Evolutionary conservation across 768 basidiomycete genomes (phyloP).

Genomic region (Leccinum pellstonianum): DNA sequence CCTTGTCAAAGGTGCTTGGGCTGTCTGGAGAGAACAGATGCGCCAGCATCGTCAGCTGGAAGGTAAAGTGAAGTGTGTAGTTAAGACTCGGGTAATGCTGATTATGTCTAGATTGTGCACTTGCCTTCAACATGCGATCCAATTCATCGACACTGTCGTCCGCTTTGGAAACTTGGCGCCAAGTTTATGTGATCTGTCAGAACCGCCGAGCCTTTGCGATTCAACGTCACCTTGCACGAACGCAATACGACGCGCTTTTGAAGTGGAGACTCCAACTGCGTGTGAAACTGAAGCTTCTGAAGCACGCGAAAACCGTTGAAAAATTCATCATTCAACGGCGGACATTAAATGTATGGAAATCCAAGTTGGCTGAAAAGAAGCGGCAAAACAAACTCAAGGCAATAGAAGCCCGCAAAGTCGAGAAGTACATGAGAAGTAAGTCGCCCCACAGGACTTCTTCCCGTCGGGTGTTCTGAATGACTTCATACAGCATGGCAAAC

Average conservation of each 20-base stretch:
- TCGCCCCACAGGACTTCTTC: conserved; percentile 22
- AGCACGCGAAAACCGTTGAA: conserved; percentile 54
- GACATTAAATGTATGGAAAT: conserved; percentile 50
- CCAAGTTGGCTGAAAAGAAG: conserved; percentile 41
- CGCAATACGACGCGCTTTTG: conserved; percentile 46
- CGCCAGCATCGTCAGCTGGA: conserved; percentile 40
- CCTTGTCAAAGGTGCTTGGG: conserved; percentile 46
- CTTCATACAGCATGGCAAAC: conserved; percentile 47
- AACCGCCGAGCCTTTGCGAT: conserved; percentile 49
- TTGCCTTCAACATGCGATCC: conserved; percentile 47
- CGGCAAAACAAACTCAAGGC: conserved; percentile 45
- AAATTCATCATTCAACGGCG: conserved; percentile 49
- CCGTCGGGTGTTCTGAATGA: conserved; percentile 6
- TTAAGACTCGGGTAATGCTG: conserved; percentile 6
- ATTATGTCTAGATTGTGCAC: conserved; percentile 43
- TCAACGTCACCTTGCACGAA: conserved; percentile 34
- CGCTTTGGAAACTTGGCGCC: conserved; percentile 47
- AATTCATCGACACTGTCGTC: conserved; percentile 39
- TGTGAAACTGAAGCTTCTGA: conserved; percentile 45
- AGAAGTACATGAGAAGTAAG: conserved; percentile 30
- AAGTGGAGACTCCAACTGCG: conserved; percentile 59
- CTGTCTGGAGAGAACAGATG: conserved; percentile 49
- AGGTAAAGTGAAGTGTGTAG: conserved; percentile 37
- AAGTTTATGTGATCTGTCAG: conserved; percentile 41
- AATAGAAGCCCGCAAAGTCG: conserved; percentile 40